phyloP scores from a whole-genome alignment of 208 protist genomes.

The Leishmania arabica region DNA sequence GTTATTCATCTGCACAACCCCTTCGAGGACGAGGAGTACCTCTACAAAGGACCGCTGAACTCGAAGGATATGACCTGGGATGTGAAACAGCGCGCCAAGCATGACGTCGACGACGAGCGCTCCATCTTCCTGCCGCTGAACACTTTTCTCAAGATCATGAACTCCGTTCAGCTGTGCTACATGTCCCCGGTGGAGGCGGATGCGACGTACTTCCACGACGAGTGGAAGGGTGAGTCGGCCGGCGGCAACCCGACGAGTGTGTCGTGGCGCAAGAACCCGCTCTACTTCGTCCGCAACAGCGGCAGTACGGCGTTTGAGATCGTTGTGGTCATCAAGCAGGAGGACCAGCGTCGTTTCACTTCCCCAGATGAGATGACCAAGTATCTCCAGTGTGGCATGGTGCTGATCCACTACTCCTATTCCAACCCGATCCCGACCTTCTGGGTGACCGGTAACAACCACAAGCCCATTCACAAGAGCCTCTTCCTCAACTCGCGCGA shows the following conservation, averaged over 20 bases:
- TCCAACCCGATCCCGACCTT: slow-evolving; percentile 50
- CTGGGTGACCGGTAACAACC: slow-evolving; percentile 79
- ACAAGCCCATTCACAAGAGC: slow-evolving; percentile 72
- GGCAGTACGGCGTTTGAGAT: slow-evolving; percentile 40
- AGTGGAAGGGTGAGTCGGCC: slow-evolving; percentile 56
- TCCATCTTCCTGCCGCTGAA: slow-evolving; percentile 69
- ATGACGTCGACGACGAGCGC: slow-evolving; percentile 47
- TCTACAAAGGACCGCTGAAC: slow-evolving; percentile 71
- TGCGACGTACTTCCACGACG: slow-evolving; percentile 56
- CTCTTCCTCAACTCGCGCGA: slow-evolving; percentile 85
- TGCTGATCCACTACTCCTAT: slow-evolving; percentile 50
- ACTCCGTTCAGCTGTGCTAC: slow-evolving; percentile 66
- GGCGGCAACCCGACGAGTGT: slow-evolving; percentile 78
- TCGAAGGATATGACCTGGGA: slow-evolving; percentile 54
- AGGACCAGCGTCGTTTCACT: slow-evolving; percentile 58
- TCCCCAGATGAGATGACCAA: slow-evolving; percentile 39
- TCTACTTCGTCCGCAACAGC: slow-evolving; percentile 81
- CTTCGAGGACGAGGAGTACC: slow-evolving; percentile 78
- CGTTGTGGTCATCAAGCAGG: slow-evolving; percentile 59
- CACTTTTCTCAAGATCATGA: slow-evolving; percentile 48
- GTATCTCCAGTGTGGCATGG: slow-evolving; percentile 74
- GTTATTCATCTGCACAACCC: slow-evolving; percentile 76
- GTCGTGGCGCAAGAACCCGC: slow-evolving; percentile 80
- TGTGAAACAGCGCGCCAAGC: slow-evolving; percentile 35
- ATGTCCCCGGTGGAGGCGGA: slow-evolving; percentile 44